Evolutionary conservation across 495 filamentous ascomycete species (phyloP).

Genomic region (Aspergillus asperescens): DNA sequence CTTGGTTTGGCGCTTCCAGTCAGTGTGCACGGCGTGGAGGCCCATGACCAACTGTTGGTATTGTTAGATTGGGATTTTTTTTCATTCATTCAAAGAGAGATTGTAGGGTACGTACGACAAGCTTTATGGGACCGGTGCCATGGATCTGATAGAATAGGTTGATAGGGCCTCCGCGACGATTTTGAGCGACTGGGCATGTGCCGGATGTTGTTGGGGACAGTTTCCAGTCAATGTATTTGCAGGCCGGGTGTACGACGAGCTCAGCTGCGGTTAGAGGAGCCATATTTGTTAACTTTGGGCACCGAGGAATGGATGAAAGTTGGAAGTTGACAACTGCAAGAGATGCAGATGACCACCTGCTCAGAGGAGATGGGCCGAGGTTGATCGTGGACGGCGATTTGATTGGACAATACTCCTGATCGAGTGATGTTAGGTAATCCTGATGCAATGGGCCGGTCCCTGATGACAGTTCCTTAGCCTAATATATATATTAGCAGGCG

Average conservation of each 20-base stretch:
- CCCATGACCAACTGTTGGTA: slow-evolving; percentile 29
- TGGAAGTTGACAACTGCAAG: not conserved
- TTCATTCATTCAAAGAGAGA: slow-evolving; percentile 3
- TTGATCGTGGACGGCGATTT: too few relatives aligned
- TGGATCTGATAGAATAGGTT: slow-evolving; percentile 74
- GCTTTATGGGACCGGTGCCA: slow-evolving; percentile 61
- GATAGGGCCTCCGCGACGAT: slow-evolving; percentile 59
- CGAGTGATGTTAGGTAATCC: not conserved
- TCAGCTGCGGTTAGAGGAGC: slow-evolving; percentile 40
- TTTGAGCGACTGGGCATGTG: slow-evolving; percentile 53
- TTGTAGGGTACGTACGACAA: slow-evolving; percentile 56
- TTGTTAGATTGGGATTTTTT: too few relatives aligned
- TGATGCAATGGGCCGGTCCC: too few relatives aligned
- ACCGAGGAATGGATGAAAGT: not conserved
- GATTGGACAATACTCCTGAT: too few relatives aligned
- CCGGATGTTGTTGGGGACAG: slow-evolving; percentile 56
- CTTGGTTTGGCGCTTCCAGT: slow-evolving; percentile 73
- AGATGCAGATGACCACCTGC: too few relatives aligned
- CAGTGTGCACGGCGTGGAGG: slow-evolving; percentile 31
- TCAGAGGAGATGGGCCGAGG: too few relatives aligned
- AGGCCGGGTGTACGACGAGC: slow-evolving; percentile 47
- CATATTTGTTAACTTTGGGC: slow-evolving; percentile 19
- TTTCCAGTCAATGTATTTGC: slow-evolving; percentile 52
- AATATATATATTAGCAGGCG: too few relatives aligned
- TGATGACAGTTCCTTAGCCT: too few relatives aligned